Evolutionary conservation across 306 rosid genomes (phyloP), one percentile per base, ranked within the genome.

Genomic region (Citrullus amarus): DNA sequence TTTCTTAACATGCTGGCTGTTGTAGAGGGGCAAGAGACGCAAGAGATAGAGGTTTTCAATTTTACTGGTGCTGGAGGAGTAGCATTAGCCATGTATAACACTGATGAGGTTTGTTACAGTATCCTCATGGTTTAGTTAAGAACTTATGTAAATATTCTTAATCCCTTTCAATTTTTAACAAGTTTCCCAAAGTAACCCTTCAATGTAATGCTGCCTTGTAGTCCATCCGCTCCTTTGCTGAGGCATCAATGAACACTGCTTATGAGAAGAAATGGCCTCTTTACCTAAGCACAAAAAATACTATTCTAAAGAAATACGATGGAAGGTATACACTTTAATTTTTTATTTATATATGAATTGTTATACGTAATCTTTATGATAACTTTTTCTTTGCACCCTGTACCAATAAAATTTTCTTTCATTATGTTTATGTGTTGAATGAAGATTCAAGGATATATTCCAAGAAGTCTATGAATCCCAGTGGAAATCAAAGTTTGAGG

Each of bases 361-460:
- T 6, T 62, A 38, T 13, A 59, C 44, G 58, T 14, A 32, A 25
- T 73, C 48, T 61, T 54, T 60, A 62, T 34, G 50, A 28, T 16
- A 9, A 9, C 51, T 53, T 80, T 72, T 72, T 34, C 8, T 25
- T 78, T 4, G 55, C 48, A 41, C 59, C 22, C 30, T 16, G 46
- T 30, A 17, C 28, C 60, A 30, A 51, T 73, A 50, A 9, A 30
- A 0, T 48, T 16, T 70, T 50, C 15, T 50, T 72, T 13, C 55
- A 63, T 36, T 39, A 34, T 66, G 44, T 74, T 81, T 14, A 38
- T 82, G 77, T 74, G 66, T 83, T 84, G 81, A 71, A 63, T 89
- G 86, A 77, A 95, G 99, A 87, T 95, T 95, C 89, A 95, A 92
- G 90, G 99, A 95, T 89, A 95, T 95, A 76, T 95, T 95, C 78